These are phyloP conservation scores for Immersiella caudata DNA, from an alignment of 495 filamentous ascomycete genomes.

Conservation along the genomic window DNA sequence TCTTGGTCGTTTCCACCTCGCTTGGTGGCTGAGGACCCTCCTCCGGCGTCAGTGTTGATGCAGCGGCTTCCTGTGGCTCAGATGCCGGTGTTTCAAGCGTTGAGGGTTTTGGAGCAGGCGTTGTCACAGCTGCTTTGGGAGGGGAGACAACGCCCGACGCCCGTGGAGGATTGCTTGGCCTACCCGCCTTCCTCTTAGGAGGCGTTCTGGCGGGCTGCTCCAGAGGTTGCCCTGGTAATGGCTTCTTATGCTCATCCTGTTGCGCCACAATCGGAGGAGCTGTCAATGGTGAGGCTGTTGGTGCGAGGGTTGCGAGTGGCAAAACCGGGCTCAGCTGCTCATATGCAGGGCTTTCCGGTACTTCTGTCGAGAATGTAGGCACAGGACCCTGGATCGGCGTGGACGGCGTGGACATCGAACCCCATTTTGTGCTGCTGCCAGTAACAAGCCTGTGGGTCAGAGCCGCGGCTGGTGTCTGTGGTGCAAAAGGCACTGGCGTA, in stretches of 20 bases:
- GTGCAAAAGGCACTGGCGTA: conserved; percentile 23
- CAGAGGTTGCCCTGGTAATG: background rate
- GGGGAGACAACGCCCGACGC: conserved; percentile 21
- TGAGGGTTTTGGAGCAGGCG: background rate
- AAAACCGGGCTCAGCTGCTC: conserved; percentile 52
- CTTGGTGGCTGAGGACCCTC: conserved; percentile 6
- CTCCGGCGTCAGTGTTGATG: background rate
- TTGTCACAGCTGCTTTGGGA: conserved; percentile 34
- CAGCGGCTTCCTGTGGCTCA: background rate
- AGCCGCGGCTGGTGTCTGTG: conserved; percentile 26
- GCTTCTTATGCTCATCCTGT: background rate
- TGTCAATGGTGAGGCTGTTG: background rate
- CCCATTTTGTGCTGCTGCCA: conserved; percentile 55
- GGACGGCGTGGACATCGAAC: conserved; percentile 45
- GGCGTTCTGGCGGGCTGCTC: conserved; percentile 12
- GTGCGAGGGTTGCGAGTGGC: conserved; percentile 12
- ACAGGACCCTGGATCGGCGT: conserved; percentile 42
- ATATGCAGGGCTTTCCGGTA: conserved; percentile 42
- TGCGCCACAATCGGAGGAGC: conserved; percentile 6
- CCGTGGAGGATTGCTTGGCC: conserved; percentile 16
- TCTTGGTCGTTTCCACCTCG: conserved; percentile 38
- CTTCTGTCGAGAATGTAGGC: conserved; percentile 31
- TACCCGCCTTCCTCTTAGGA: conserved; percentile 22
- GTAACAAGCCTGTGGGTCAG: conserved; percentile 22
- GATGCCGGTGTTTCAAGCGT: background rate